Percentiles rank a stretch among this genome's conserved stretches.
These are phyloP conservation scores for Glomus cerebriforme DNA, from an alignment of 192 early-diverging fungal species.

Conservation along the genomic window DNA sequence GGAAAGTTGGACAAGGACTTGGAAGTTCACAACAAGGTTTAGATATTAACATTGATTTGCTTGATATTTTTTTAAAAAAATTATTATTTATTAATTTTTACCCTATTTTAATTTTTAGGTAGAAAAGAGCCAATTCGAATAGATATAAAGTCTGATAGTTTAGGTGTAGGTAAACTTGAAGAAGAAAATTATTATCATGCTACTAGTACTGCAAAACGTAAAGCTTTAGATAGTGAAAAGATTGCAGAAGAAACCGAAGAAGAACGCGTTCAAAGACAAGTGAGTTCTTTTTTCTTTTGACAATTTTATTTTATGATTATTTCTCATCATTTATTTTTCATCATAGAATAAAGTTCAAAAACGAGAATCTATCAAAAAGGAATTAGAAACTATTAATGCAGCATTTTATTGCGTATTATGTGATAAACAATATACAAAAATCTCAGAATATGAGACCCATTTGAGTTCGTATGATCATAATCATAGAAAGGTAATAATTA, in stretches of 20 bases:
- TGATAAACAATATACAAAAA: conserved; percentile 79
- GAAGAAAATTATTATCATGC: conserved; percentile 56
- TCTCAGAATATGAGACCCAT: conserved; percentile 77
- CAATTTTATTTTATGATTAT: not conserved
- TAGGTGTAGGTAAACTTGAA: conserved; percentile 68
- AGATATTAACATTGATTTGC: not conserved
- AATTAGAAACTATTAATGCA: conserved; percentile 61
- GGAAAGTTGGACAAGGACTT: conserved; percentile 64
- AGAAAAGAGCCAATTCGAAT: conserved; percentile 73
- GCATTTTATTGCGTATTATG: conserved; percentile 80
- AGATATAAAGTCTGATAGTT: conserved; percentile 59
- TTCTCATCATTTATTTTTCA: not conserved
- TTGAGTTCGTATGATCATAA: conserved; percentile 79
- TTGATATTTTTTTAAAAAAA: conserved; percentile 14
- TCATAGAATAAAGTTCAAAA: conserved; percentile 50
- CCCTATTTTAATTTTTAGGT: conserved; percentile 41
- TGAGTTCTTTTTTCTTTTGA: conserved; percentile 13
- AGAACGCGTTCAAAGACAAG: conserved; percentile 56
- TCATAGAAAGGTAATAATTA: conserved; percentile 64
- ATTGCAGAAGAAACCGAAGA: conserved; percentile 67
- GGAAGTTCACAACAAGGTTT: conserved; percentile 58
- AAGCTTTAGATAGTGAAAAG: conserved; percentile 64
- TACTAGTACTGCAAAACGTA: conserved; percentile 61
- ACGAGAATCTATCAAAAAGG: conserved; percentile 54
- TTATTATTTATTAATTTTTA: not conserved